Base-by-base conservation (phyloP, 2,329 filamentous ascomycete genomes). In the Fonsecaea erecta region DNA sequence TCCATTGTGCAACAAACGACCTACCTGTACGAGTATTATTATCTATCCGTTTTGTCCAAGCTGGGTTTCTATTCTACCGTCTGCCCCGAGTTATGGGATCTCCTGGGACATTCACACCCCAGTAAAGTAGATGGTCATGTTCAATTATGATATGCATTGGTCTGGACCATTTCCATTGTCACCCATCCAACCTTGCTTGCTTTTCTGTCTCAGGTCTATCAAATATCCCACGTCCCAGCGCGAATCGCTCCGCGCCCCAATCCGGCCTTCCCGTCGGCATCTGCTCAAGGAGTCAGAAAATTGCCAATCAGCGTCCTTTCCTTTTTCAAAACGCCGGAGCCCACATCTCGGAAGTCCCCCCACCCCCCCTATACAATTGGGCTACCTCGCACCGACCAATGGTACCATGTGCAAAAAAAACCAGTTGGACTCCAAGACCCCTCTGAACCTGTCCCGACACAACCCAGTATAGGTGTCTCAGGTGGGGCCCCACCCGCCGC, bases 1-100 rank as follows among this genome's bases (percentile, higher is more conserved):
- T 43, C 21, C 43, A 24, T 24, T 24, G 43, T 48, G 43, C 43
- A 48, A 24, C 43, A 48, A 21, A 21, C 43, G 43, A 48, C 43
- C 43, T 48, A 48, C 43, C 43, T 48, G 43, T 48, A 48, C 21
- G 8, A 48, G 43, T 48, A 48, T 48, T 48, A 48, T 48, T 16
- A 3, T 30, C 28, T n/a, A 48, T 48, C 43, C 43, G 3, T 26
- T 48, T 26, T 21, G 43, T 26, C 43, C 18, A 2, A 26, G 43
- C 18, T 48, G 18, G 43, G 21, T 24, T 48, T 48, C 43, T 48
- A 5, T 48, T 48, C 11, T 14, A 48, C 43, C 43, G 26, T 48
- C 21, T 26, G 43, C 21, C 18, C 4, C 43, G n/a, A n/a, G n/a
- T n/a, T n/a, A n/a, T n/a, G n/a, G n/a, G n/a, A n/a, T 46, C 14